These are phyloP conservation scores for Ganoderma sp. DNA, from an alignment of 1,284 basidiomycete species.

Conservation along the genomic window DNA sequence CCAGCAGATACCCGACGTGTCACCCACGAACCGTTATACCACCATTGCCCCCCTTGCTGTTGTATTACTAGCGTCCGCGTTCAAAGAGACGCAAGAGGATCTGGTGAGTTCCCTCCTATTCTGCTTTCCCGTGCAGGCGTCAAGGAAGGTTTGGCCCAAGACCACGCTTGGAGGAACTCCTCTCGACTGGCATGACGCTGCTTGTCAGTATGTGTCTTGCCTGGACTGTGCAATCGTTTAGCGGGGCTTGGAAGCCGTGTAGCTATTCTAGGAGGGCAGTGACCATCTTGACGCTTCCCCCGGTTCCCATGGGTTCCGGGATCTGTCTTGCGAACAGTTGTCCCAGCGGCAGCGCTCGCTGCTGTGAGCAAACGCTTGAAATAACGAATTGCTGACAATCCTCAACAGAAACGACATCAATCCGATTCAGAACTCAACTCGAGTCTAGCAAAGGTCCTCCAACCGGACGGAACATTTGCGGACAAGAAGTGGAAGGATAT, in stretches of 20 bases:
- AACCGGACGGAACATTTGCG: constrained; percentile 69
- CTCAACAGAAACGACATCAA: constrained; percentile 87
- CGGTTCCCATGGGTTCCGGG: neutral
- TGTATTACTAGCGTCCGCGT: constrained; percentile 93
- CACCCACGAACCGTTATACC: constrained; percentile 94
- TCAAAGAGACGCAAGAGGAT: constrained; percentile 97
- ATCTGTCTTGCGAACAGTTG: neutral
- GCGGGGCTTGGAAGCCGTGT: neutral
- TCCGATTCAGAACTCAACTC: constrained; percentile 94
- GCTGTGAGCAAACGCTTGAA: neutral
- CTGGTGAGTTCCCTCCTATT: constrained; percentile 55
- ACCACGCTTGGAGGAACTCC: neutral
- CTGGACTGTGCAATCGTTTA: neutral
- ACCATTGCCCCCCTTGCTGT: constrained; percentile 92
- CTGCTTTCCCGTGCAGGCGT: neutral
- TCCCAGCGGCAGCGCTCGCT: neutral
- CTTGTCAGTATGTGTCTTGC: neutral
- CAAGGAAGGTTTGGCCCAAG: neutral
- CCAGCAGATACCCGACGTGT: constrained; percentile 98
- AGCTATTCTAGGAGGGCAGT: neutral
- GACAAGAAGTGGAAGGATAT: constrained; percentile 90
- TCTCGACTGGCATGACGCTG: neutral
- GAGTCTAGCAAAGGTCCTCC: constrained; percentile 80
- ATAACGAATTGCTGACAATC: constrained; percentile 9
- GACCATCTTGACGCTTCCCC: neutral